phyloP scores from a whole-genome alignment of 2,329 filamentous ascomycete genomes.

The Cladosporium velox region DNA sequence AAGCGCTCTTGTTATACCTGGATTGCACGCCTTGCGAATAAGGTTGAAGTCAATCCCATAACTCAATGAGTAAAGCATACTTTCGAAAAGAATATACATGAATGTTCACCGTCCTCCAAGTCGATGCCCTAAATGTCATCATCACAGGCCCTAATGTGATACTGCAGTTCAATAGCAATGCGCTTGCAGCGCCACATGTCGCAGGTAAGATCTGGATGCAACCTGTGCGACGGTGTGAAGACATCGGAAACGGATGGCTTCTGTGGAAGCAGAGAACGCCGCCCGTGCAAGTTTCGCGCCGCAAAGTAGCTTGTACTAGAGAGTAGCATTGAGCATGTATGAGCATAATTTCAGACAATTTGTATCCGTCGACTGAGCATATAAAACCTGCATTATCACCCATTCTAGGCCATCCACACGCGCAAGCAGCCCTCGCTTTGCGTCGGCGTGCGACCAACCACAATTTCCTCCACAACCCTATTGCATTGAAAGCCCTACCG shows the following conservation, averaged over 20 bases:
- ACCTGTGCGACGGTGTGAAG: background rate
- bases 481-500: constrained; percentile 2
- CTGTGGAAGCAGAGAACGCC: background rate
- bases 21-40: too few species aligned
- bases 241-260: background rate
- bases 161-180: background rate
- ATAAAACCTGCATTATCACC: background rate
- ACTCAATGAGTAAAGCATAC: too few species aligned
- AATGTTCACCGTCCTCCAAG: too few species aligned
- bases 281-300: background rate
- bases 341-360: background rate
- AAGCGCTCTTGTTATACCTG: too few species aligned
- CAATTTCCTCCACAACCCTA: background rate
- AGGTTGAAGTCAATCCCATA: too few species aligned
- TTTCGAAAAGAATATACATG: too few species aligned
- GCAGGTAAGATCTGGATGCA: background rate
- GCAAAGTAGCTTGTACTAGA: background rate
- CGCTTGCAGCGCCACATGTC: background rate
- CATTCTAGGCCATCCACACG: background rate
- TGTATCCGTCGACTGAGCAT: background rate
- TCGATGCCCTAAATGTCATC: too few species aligned
- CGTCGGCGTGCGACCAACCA: background rate
- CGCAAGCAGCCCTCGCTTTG: background rate
- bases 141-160: background rate
- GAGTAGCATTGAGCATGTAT: background rate